A percentile compares a stretch with the other conserved stretches of the same genome.
These are phyloP conservation scores for Chytridium lagenaria DNA, from an alignment of 371 early-diverging fungal species.

Conservation along the genomic window DNA sequence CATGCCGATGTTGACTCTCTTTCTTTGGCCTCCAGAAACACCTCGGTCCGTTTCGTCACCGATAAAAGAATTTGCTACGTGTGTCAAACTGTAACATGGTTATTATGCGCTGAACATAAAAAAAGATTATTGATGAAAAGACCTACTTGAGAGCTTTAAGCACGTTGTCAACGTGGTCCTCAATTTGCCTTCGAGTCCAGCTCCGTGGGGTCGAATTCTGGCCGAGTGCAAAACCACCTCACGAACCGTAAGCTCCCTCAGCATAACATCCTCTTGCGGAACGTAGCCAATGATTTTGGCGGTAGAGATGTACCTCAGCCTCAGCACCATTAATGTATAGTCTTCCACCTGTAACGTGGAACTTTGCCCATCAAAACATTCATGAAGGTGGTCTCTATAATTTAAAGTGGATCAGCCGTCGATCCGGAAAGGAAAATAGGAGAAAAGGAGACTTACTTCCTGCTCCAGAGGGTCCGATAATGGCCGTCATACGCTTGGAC, in stretches of 20 bases:
- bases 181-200: slow-evolving; percentile 53
- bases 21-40: slow-evolving; percentile 89
- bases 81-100: slow-evolving; percentile 51
- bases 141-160: slow-evolving; percentile 46
- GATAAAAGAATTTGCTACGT: slow-evolving; percentile 68
- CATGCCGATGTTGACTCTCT: slow-evolving; percentile 89
- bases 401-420: not conserved
- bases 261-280: slow-evolving; percentile 75
- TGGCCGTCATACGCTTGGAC: slow-evolving; percentile 69
- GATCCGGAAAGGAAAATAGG: not conserved
- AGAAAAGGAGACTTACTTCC: slow-evolving; percentile 56
- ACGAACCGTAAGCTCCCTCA: slow-evolving; percentile 55
- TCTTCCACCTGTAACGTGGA: slow-evolving; percentile 48
- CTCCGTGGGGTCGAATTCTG: slow-evolving; percentile 67
- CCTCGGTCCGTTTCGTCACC: slow-evolving; percentile 72
- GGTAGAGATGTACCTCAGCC: slow-evolving; percentile 52
- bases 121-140: not conserved
- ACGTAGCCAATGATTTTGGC: slow-evolving; percentile 62
- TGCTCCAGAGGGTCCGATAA: slow-evolving; percentile 86
- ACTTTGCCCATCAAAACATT: slow-evolving; percentile 55
- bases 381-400: slow-evolving; percentile 55
- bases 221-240: slow-evolving; percentile 63
- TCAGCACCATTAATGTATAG: slow-evolving; percentile 50
- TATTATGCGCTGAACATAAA: not conserved
- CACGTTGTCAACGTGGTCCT: slow-evolving; percentile 65